A percentile compares a stretch with the other conserved stretches of the same genome.
These are phyloP conservation scores for Suillus americanus DNA, from an alignment of 768 basidiomycete genomes.

Conservation along the genomic window DNA sequence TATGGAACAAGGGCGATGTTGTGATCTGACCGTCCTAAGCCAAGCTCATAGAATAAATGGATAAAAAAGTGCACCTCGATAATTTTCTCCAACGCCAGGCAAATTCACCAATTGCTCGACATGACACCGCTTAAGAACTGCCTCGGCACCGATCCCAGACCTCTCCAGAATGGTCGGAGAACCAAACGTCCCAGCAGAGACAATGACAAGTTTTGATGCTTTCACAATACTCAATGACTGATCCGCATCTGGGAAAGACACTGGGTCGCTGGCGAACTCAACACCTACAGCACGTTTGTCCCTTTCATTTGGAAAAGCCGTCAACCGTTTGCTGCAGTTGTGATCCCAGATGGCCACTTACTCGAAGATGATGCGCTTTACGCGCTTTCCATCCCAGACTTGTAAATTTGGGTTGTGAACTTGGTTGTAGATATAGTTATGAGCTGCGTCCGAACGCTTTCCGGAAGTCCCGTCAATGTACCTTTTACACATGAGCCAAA, in stretches of 20 bases:
- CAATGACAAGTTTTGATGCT: constrained; percentile 45
- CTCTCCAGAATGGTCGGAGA: constrained; percentile 57
- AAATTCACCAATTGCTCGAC: neutral
- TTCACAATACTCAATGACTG: constrained; percentile 26
- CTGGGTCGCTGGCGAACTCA: constrained; percentile 43
- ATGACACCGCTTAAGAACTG: neutral
- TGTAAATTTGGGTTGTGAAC: neutral
- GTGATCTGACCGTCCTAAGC: too few relatives aligned
- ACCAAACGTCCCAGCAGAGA: constrained; percentile 55
- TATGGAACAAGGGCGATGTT: too few relatives aligned
- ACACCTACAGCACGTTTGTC: constrained; percentile 23
- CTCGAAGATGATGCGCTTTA: neutral
- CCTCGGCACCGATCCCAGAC: constrained; percentile 40
- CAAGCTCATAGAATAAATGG: neutral
- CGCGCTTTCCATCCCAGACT: neutral
- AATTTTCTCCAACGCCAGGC: neutral
- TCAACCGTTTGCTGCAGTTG: neutral
- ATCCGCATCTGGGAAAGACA: constrained; percentile 20
- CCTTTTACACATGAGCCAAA: constrained; percentile 29
- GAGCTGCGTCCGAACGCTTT: constrained; percentile 52
- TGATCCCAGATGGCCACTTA: neutral
- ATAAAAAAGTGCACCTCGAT: constrained; percentile 16
- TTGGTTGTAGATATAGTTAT: neutral
- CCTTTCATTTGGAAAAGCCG: neutral
- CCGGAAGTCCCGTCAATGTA: constrained; percentile 55